Conservation (phyloP, 1,284 basidiomycete genomes). For the Ceratobasidium sp. region DNA sequence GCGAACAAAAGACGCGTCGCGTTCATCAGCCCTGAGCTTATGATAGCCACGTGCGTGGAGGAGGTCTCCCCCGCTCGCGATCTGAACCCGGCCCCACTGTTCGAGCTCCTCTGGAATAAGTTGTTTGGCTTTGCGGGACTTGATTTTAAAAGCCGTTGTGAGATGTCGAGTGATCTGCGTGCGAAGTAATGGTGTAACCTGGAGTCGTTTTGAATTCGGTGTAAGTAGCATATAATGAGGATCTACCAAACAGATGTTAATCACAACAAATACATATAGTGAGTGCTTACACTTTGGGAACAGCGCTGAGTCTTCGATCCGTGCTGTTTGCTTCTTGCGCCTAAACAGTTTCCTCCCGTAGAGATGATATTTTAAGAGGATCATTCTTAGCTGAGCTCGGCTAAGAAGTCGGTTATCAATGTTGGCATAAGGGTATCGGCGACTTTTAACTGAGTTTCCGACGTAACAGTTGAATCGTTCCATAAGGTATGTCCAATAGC, state of each 20-base stretch:
- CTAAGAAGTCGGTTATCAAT: conserved; percentile 53
- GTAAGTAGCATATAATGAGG: background rate
- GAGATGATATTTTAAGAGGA: conserved; percentile 51
- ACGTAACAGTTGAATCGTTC: conserved; percentile 53
- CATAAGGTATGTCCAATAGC: conserved; percentile 62
- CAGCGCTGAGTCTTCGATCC: conserved; percentile 1
- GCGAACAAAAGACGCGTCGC: background rate
- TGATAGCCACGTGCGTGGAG: background rate
- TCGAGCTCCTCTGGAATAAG: background rate
- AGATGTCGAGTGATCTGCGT: background rate
- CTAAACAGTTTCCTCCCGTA: conserved; percentile 40
- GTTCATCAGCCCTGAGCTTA: background rate
- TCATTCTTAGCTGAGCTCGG: conserved; percentile 51
- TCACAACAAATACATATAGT: background rate
- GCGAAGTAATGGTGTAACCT: background rate
- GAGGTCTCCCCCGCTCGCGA: background rate
- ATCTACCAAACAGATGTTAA: background rate
- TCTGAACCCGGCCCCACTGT: background rate
- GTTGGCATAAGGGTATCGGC: conserved; percentile 53
- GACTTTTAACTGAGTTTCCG: conserved; percentile 50
- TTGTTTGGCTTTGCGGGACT: background rate
- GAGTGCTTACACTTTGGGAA: conserved; percentile 4
- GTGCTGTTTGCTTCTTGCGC: conserved; percentile 5
- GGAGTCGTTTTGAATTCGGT: background rate
- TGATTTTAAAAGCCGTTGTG: background rate